A percentile compares a stretch with the other conserved stretches of the same genome.
phyloP scores from a whole-genome alignment of 176 grass and related monocot species.

The Luzula sylvatica region DNA sequence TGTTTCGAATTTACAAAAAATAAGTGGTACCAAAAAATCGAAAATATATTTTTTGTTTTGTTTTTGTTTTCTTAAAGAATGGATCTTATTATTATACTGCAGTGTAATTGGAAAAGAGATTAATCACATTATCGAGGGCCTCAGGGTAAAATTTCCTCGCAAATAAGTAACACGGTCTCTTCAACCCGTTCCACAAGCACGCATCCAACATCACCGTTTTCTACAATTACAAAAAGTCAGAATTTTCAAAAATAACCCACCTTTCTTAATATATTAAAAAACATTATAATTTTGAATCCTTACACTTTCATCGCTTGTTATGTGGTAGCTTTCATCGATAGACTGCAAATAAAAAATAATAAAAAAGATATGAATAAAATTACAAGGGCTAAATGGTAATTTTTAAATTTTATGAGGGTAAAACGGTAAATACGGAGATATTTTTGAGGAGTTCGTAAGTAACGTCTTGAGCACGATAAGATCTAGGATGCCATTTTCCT shows the following conservation, averaged over 20 bases:
- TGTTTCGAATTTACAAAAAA: constrained; percentile 55
- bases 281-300: background rate
- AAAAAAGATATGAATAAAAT: constrained; percentile 17
- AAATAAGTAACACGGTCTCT: constrained; percentile 94
- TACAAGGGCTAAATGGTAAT: background rate
- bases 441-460: constrained; percentile 86
- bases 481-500: constrained; percentile 93
- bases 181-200: constrained; percentile 90
- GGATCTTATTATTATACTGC: constrained; percentile 66
- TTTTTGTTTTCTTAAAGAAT: constrained; percentile 8
- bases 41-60: constrained; percentile 15
- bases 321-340: constrained; percentile 61
- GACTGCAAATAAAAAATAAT: constrained; percentile 34
- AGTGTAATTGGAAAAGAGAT: constrained; percentile 74
- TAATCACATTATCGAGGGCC: constrained; percentile 62
- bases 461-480: constrained; percentile 66
- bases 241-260: background rate
- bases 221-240: constrained; percentile 25
- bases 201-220: constrained; percentile 48
- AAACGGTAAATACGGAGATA: constrained; percentile 44
- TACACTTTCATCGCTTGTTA: constrained; percentile 91
- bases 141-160: constrained; percentile 88
- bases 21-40: background rate
- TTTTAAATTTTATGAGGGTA: background rate
- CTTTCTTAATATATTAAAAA: background rate